Conservation (phyloP, 192 early-diverging fungal genomes). For the Coemansia sp. region DNA sequence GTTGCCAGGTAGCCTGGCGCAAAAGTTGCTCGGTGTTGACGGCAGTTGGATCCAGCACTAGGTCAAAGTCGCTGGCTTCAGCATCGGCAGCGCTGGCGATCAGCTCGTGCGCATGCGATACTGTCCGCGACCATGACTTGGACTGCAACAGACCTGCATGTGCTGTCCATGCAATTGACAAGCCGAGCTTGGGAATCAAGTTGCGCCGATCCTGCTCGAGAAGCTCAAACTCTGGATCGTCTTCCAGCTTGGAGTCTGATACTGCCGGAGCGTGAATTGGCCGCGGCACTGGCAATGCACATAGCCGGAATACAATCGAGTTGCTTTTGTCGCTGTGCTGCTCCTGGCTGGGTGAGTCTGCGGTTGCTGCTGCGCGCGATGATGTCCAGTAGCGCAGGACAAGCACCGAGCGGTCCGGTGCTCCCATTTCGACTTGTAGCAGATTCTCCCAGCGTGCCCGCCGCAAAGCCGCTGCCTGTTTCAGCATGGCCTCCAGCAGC, state of each 20-base stretch:
- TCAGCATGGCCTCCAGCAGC: conserved; percentile 66
- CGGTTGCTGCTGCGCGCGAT: conserved; percentile 19
- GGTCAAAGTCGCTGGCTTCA: not conserved
- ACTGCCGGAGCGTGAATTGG: conserved; percentile 42
- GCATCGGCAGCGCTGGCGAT: not conserved
- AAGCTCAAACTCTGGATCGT: conserved; percentile 22
- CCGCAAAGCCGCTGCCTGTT: conserved; percentile 54
- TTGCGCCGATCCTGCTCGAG: conserved; percentile 43
- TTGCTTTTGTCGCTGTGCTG: conserved; percentile 9
- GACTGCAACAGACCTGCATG: conserved; percentile 22
- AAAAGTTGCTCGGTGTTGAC: conserved; percentile 37
- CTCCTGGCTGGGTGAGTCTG: not conserved
- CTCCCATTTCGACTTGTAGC: conserved; percentile 38
- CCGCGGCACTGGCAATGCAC: conserved; percentile 34
- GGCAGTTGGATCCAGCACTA: conserved; percentile 21
- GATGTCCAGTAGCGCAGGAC: conserved; percentile 46
- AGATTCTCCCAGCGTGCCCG: conserved; percentile 47
- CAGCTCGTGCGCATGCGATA: conserved; percentile 22
- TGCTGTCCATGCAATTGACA: conserved; percentile 35
- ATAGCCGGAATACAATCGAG: conserved; percentile 25
- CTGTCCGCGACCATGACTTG: conserved; percentile 38
- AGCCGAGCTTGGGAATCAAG: conserved; percentile 41
- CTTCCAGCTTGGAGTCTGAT: not conserved
- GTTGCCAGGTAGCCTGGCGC: conserved; percentile 43
- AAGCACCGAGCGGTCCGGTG: conserved; percentile 23